phyloP scores from a whole-genome alignment of 352 stramenopile genomes.

The Elongisporangium prolatum region DNA sequence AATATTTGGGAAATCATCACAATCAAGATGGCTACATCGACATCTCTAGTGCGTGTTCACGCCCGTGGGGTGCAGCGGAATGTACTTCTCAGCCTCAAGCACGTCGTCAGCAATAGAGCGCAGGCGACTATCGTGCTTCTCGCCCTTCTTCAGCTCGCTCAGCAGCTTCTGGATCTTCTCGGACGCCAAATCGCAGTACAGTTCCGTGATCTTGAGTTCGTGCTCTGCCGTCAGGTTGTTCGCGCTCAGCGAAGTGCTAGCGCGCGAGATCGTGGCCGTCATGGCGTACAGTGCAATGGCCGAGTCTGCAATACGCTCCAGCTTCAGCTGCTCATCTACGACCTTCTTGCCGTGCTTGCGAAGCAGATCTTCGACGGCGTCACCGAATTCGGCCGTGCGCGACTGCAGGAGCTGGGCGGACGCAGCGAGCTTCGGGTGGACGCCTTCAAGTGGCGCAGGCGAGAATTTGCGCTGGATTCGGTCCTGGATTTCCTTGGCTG shows the following conservation, averaged over 20 bases:
- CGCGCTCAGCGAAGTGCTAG: conserved; percentile 48
- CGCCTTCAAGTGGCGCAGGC: conserved; percentile 53
- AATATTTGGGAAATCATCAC: conserved; percentile 1
- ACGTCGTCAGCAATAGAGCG: conserved; percentile 76
- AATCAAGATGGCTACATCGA: not conserved
- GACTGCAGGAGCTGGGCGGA: conserved; percentile 57
- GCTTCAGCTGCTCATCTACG: conserved; percentile 82
- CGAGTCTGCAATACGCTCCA: conserved; percentile 82
- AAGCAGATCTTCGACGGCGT: conserved; percentile 70
- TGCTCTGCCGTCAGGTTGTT: conserved; percentile 58
- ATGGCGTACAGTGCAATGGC: conserved; percentile 82
- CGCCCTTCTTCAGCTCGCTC: conserved; percentile 45
- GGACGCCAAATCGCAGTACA: conserved; percentile 75
- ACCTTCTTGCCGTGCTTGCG: conserved; percentile 88
- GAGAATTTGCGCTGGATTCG: conserved; percentile 82
- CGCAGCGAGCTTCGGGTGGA: conserved; percentile 60
- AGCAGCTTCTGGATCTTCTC: conserved; percentile 66
- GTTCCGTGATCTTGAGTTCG: conserved; percentile 72
- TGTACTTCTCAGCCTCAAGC: conserved; percentile 70
- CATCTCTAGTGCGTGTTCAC: conserved; percentile 33
- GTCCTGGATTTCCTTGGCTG: conserved; percentile 73
- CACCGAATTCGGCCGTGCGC: conserved; percentile 71
- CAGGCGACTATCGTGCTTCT: conserved; percentile 65
- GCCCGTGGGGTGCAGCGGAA: conserved; percentile 68
- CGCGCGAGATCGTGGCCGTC: conserved; percentile 84